Evolutionary conservation across 345 rosid species (phyloP).

Genomic region (Melastoma malabathricum): DNA sequence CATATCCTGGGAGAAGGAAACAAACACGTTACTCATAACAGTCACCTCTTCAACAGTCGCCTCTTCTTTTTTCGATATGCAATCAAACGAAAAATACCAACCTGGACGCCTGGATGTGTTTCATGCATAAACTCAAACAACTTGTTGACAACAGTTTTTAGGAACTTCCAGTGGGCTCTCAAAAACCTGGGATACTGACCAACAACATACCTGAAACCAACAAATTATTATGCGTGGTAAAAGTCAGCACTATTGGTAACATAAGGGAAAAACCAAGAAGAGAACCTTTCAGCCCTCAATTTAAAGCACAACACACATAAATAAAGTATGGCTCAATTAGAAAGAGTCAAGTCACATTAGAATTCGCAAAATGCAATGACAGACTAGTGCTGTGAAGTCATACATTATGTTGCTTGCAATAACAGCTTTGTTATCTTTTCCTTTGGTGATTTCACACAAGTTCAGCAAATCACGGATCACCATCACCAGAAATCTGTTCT

Average conservation of each 20-base stretch:
- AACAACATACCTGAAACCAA: slow-evolving; percentile 81
- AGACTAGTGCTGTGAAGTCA: slow-evolving; percentile 14
- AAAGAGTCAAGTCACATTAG: background rate
- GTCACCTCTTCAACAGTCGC: no score
- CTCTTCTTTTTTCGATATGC: no score
- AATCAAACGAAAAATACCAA: slow-evolving; percentile 8
- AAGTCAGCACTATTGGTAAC: no score
- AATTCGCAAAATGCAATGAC: background rate
- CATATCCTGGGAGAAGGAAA: slow-evolving; percentile 62
- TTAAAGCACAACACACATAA: background rate
- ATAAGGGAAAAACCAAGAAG: no score
- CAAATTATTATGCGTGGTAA: background rate
- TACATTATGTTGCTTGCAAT: slow-evolving; percentile 99
- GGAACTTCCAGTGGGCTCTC: slow-evolving; percentile 97
- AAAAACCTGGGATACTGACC: slow-evolving; percentile 99
- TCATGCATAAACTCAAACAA: slow-evolving; percentile 99
- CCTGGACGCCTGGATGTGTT: slow-evolving; percentile 99
- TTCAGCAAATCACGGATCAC: slow-evolving; percentile 92
- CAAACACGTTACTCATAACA: background rate
- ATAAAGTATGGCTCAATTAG: slow-evolving; percentile 1
- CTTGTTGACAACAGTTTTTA: slow-evolving; percentile 97
- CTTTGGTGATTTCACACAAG: slow-evolving; percentile 93
- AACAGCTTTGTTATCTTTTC: slow-evolving; percentile 97
- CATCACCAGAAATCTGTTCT: slow-evolving; percentile 96
- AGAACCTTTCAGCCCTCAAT: no score